Evolutionary conservation across 176 grass and related monocot species (phyloP).

Genomic region (Oryza brachyantha): DNA sequence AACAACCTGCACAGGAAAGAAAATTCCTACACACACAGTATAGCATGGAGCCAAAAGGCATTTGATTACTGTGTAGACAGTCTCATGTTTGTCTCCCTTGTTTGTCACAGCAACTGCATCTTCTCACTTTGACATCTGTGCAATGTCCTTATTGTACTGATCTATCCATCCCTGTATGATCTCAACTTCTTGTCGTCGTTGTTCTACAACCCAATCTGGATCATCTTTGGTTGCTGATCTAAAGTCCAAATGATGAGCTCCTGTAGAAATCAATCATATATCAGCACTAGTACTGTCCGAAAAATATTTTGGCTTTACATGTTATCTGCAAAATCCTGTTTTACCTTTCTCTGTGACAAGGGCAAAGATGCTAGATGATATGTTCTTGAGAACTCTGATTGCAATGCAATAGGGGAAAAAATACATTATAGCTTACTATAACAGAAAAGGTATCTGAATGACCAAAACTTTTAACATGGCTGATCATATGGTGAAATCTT

Average conservation of each 20-base stretch:
- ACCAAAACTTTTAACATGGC: slow-evolving; percentile 12
- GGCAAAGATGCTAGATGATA: slow-evolving; percentile 85
- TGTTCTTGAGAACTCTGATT: slow-evolving; percentile 87
- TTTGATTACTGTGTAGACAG: not conserved
- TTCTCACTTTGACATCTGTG: slow-evolving; percentile 34
- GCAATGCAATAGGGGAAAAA: not conserved
- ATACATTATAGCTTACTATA: not conserved
- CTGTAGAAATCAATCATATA: slow-evolving; percentile 45
- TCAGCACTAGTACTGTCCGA: not conserved
- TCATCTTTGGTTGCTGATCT: slow-evolving; percentile 72
- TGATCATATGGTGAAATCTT: not conserved
- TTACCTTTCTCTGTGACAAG: slow-evolving; percentile 84
- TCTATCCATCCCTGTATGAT: slow-evolving; percentile 81
- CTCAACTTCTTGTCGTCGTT: slow-evolving; percentile 71
- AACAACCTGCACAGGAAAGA: slow-evolving; percentile 22
- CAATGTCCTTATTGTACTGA: slow-evolving; percentile 67
- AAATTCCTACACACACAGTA: too few relatives aligned
- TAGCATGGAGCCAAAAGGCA: too few relatives aligned
- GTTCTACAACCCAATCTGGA: slow-evolving; percentile 71
- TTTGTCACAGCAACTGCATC: not conserved
- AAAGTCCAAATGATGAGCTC: slow-evolving; percentile 87
- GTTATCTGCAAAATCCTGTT: slow-evolving; percentile 1
- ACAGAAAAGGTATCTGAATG: not conserved
- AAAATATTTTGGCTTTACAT: not conserved
- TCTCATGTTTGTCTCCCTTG: not conserved